phyloP scores from a whole-genome alignment of 176 grass and related monocot species.

The Musa itinerans region DNA sequence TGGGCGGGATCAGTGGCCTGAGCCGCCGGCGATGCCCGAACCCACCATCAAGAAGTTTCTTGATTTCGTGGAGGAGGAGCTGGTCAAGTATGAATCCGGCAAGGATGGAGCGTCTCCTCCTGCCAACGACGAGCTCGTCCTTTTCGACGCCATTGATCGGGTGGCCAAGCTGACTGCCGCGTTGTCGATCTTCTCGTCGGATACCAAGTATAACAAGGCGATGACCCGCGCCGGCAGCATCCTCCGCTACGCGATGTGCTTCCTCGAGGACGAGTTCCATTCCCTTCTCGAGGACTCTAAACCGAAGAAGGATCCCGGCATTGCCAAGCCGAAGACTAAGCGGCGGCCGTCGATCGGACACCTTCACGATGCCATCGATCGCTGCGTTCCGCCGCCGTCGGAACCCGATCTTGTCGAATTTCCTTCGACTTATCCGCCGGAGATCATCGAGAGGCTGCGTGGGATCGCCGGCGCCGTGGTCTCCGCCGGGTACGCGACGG shows the following conservation, averaged over 20 bases:
- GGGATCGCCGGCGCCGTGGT: slow-evolving; percentile 52
- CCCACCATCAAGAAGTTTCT: background rate
- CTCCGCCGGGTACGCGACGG: slow-evolving; percentile 45
- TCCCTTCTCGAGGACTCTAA: slow-evolving; percentile 47
- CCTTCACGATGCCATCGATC: slow-evolving; percentile 25
- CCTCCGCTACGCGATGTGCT: slow-evolving; percentile 59
- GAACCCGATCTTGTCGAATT: background rate
- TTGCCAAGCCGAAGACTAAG: slow-evolving; percentile 7
- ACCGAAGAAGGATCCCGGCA: slow-evolving; percentile 27
- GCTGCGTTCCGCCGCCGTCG: slow-evolving; percentile 18
- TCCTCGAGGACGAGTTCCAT: slow-evolving; percentile 87
- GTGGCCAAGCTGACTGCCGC: slow-evolving; percentile 26
- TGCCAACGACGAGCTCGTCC: slow-evolving; percentile 25
- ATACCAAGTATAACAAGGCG: slow-evolving; percentile 28
- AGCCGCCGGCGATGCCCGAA: background rate
- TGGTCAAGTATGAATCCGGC: slow-evolving; percentile 36
- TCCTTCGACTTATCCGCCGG: slow-evolving; percentile 23
- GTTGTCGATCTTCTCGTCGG: slow-evolving; percentile 12
- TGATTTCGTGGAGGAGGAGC: background rate
- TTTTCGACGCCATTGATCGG: slow-evolving; percentile 40
- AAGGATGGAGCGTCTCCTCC: slow-evolving; percentile 38
- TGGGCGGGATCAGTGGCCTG: background rate
- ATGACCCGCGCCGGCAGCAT: slow-evolving; percentile 56
- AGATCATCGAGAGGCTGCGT: slow-evolving; percentile 40
- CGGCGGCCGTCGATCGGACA: slow-evolving; percentile 41